These are phyloP conservation scores for Backusella circina DNA, from an alignment of 192 early-diverging fungal genomes.

Conservation along the genomic window DNA sequence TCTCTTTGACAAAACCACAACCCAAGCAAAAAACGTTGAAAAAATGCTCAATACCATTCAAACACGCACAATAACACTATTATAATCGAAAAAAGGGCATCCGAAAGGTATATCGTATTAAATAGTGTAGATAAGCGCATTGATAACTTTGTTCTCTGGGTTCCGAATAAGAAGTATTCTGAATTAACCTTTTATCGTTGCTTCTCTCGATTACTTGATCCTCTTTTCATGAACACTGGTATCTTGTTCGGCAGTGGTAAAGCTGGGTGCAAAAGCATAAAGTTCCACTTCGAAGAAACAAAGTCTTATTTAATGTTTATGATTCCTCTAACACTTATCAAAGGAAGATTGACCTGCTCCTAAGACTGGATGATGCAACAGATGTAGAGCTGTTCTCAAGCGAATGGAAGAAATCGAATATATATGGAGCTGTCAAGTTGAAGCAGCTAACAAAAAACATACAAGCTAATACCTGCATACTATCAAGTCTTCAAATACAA, in stretches of 20 bases:
- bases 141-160: neutral
- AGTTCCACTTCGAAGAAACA: neutral
- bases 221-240: neutral
- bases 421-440: neutral
- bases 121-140: neutral
- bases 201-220: neutral
- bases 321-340: neutral
- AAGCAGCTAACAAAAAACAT: constrained; percentile 2
- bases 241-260: neutral
- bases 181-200: neutral
- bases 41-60: neutral
- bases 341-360: neutral
- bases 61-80: neutral
- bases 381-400: neutral
- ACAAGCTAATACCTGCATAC: neutral
- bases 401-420: neutral
- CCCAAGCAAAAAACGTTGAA: neutral
- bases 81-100: neutral
- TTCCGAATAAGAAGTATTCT: neutral
- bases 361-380: neutral
- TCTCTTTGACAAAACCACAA: neutral
- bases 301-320: neutral
- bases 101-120: neutral
- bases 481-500: neutral
- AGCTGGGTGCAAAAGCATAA: neutral